Conservation (phyloP, 192 early-diverging fungal species). For the Coemansia pectinata region DNA sequence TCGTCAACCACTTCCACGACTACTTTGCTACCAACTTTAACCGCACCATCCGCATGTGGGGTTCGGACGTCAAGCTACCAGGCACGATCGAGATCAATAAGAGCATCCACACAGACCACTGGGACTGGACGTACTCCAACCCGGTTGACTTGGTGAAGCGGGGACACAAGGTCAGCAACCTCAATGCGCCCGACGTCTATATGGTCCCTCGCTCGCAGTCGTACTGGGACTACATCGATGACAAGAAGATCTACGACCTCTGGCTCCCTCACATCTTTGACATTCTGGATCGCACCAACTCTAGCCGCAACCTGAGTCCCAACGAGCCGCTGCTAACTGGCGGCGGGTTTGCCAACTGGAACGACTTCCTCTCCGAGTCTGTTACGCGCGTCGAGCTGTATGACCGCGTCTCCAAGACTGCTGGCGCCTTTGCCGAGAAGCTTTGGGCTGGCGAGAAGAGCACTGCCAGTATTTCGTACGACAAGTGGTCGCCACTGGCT, state of each 20-base stretch:
- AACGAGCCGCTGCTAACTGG: conserved; percentile 40
- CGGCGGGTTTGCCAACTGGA: conserved; percentile 52
- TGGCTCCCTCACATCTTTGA: conserved; percentile 51
- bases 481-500: conserved; percentile 40
- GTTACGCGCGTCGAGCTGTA: conserved; percentile 52
- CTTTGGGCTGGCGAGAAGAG: conserved; percentile 51
- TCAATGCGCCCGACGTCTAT: conserved; percentile 49
- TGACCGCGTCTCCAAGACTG: conserved; percentile 41
- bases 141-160: conserved; percentile 33
- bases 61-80: conserved; percentile 45
- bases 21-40: conserved; percentile 49
- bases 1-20: conserved; percentile 45
- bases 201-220: conserved; percentile 50
- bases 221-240: conserved; percentile 34
- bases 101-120: conserved; percentile 36
- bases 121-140: conserved; percentile 32
- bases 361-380: conserved; percentile 48
- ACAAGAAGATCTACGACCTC: conserved; percentile 46
- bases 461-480: conserved; percentile 33
- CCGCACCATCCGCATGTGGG: conserved; percentile 50
- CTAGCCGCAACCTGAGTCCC: conserved; percentile 38
- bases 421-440: conserved; percentile 48
- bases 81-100: conserved; percentile 47
- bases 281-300: conserved; percentile 39
- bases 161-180: conserved; percentile 48